phyloP scores from a whole-genome alignment of 1,139 yeast species.

The Candida frijolesensis region DNA sequence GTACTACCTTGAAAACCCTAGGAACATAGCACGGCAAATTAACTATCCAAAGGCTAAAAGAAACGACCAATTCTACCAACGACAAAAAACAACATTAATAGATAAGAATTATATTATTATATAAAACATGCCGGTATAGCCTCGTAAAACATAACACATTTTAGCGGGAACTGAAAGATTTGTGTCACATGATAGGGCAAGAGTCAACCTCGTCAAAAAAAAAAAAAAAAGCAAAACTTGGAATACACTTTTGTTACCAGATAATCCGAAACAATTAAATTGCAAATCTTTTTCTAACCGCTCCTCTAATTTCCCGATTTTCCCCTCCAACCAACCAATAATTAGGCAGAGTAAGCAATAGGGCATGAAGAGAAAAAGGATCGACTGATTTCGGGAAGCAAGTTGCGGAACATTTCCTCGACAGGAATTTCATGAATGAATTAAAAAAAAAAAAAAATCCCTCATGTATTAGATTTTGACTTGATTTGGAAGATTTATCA shows the following conservation, averaged over 20 bases:
- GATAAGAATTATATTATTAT: not conserved
- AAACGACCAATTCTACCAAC: no score
- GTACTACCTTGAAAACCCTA: not conserved
- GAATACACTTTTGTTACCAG: not conserved
- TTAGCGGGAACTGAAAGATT: not conserved
- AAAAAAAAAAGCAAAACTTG: not conserved
- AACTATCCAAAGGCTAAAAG: not conserved
- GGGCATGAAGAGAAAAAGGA: no score
- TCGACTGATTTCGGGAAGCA: not conserved
- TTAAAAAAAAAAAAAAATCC: not conserved
- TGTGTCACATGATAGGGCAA: conserved; percentile 1
- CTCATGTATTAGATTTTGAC: not conserved
- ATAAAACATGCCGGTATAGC: not conserved
- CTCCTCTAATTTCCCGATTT: not conserved
- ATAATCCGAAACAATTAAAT: conserved; percentile 1
- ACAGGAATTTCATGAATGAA: not conserved
- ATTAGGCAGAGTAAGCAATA: not conserved
- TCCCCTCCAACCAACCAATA: no score
- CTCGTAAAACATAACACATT: not conserved
- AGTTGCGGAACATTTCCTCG: not conserved
- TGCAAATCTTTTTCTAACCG: not conserved
- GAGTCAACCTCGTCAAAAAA: not conserved
- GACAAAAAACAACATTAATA: not conserved
- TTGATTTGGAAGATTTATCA: conserved; percentile 1
- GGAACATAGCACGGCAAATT: not conserved